Conservation (phyloP, 768 basidiomycete genomes). For the Tricholoma sp. region DNA sequence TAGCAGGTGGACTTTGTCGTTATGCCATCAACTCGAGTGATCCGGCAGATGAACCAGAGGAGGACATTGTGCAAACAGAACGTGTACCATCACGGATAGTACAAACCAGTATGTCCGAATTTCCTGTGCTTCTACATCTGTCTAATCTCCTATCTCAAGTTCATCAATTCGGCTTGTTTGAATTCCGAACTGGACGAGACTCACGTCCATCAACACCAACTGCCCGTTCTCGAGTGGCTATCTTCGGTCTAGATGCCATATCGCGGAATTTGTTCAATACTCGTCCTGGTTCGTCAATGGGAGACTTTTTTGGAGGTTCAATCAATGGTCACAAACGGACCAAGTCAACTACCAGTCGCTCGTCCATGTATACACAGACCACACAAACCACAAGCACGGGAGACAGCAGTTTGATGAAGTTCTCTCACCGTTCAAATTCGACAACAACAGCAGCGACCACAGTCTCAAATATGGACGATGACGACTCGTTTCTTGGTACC, state of each 20-base stretch:
- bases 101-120: constrained; percentile 64
- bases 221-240: constrained; percentile 71
- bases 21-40: constrained; percentile 74
- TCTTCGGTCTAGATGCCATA: constrained; percentile 86
- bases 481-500: constrained; percentile 41
- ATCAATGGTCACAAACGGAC: constrained; percentile 63
- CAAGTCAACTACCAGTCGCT: constrained; percentile 67
- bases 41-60: constrained; percentile 67
- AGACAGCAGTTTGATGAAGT: constrained; percentile 65
- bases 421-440: constrained; percentile 68
- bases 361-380: constrained; percentile 69
- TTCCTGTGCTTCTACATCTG: background rate
- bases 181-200: constrained; percentile 70
- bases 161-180: constrained; percentile 85
- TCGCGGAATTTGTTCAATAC: constrained; percentile 83
- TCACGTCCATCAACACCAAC: constrained; percentile 87
- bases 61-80: constrained; percentile 77
- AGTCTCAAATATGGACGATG: constrained; percentile 54
- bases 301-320: constrained; percentile 73
- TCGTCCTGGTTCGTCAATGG: constrained; percentile 61
- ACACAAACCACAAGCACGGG: constrained; percentile 66
- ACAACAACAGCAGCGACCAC: constrained; percentile 57
- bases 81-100: constrained; percentile 72
- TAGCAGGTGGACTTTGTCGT: constrained; percentile 79
- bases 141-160: constrained; percentile 37